Evolutionary conservation across 805 yeast genomes (phyloP).

Genomic region (Starmerella bombi): DNA sequence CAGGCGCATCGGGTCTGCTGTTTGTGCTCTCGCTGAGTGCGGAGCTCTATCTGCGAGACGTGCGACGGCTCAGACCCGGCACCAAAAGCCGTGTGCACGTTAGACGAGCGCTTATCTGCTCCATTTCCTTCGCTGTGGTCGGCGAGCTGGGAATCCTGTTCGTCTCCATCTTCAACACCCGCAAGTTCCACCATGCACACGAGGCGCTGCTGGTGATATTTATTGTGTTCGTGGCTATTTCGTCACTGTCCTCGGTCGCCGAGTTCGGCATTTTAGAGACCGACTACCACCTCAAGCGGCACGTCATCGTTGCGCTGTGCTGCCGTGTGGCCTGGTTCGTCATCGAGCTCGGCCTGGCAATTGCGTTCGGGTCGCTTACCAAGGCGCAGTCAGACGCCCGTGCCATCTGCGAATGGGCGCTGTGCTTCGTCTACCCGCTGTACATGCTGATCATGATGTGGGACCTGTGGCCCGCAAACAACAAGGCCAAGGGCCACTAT

Average conservation of each 20-base stretch:
- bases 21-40: constrained; percentile 49
- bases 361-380: constrained; percentile 37
- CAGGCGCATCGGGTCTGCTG: constrained; percentile 65
- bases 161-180: constrained; percentile 61
- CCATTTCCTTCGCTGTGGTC: constrained; percentile 36
- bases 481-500: constrained; percentile 25
- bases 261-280: constrained; percentile 39
- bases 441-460: constrained; percentile 48
- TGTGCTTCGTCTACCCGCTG: constrained; percentile 72
- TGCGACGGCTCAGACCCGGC: constrained; percentile 40
- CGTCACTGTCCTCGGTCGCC: constrained; percentile 34
- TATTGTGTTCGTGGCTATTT: constrained; percentile 51
- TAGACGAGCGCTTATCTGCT: constrained; percentile 30
- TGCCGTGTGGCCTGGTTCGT: constrained; percentile 53
- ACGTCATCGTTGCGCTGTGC: constrained; percentile 32
- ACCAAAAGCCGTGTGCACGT: constrained; percentile 5
- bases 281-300: constrained; percentile 28
- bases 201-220: constrained; percentile 59
- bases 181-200: constrained; percentile 38
- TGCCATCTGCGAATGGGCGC: constrained; percentile 70
- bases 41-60: constrained; percentile 50
- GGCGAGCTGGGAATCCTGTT: constrained; percentile 65
- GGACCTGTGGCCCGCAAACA: constrained; percentile 58
- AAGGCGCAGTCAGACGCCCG: constrained; percentile 33
- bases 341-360: constrained; percentile 53